Evolutionary conservation across 192 early-diverging fungal genomes (phyloP), one percentile per base, ranked within the genome.

Genomic region (Coemansia sp.): DNA sequence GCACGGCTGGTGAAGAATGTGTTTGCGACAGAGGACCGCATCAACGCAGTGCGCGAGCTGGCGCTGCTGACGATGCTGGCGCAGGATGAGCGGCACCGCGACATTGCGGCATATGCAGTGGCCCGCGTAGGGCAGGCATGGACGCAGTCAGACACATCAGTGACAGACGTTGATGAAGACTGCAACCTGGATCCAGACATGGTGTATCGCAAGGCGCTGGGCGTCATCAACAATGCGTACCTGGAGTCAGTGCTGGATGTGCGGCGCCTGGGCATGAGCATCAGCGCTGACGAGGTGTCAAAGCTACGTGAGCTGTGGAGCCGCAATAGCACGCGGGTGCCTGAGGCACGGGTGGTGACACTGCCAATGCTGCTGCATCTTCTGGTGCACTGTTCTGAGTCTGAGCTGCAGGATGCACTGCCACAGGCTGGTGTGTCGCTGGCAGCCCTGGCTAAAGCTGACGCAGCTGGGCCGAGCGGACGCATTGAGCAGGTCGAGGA

Each of bases 401-500:
- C 54, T 57, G 78, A 80, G 69, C 62, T 80, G 53, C 72, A 72
- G 29, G 68, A 49, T 14, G 72, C 73, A 12, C 65, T 80, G 53
- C 70, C 70, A 24, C 76, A 73, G 54, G 72, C 78, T 5, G 78
- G 72, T n/a, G 73, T 72, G 45, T 72, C 78, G 57, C 50, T 56
- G 11, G 78, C 73, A 4, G 77, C 67, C 17, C 59, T 74, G 72
- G 72, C 71, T 22, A 80, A 80, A 62, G 66, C 77, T 7, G 66
- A 65, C 51, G 63, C 39, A 19, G 58, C 57, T 37, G 75, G 70
- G 24, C 66, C 61, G 14, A 68, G 63, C 17, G 67, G 75, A 15
- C 72, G 78, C 29, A 80, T 75, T 49, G 78, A 80, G 57, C 78
- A 80, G 39, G 69, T 80, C 8, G 78, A 80, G 66, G 78, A 80